A percentile compares a stretch with the other conserved stretches of the same genome.
Conservation (phyloP, 106 monocot genomes). For the Apostasia shenzhenica region DNA sequence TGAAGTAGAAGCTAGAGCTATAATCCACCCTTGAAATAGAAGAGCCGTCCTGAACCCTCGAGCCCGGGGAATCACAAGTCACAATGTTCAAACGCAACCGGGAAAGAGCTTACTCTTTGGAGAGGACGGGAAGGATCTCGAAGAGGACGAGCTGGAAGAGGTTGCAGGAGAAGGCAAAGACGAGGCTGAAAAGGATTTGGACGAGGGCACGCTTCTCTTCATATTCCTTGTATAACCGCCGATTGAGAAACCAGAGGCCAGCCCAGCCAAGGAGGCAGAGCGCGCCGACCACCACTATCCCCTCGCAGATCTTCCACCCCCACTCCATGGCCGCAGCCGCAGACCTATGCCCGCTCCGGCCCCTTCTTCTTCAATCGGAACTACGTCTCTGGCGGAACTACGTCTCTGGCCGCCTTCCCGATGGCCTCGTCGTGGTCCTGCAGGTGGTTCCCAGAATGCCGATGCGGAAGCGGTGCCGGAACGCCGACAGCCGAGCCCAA, state of each 20-base stretch:
- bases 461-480: too few relatives aligned
- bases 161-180: slow-evolving; percentile 98
- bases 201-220: slow-evolving; percentile 96
- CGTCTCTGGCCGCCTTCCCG: too few relatives aligned
- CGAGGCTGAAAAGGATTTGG: slow-evolving; percentile 91
- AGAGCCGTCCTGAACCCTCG: not conserved
- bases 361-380: too few relatives aligned
- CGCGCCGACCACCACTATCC: slow-evolving; percentile 45
- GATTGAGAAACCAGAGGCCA: slow-evolving; percentile 94
- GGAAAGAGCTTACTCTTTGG: slow-evolving; percentile 62
- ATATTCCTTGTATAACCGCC: slow-evolving; percentile 93
- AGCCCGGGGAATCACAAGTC: not conserved
- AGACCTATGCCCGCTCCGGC: not conserved
- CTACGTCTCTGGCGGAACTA: too few relatives aligned
- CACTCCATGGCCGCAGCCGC: slow-evolving; percentile 30
- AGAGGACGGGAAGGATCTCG: slow-evolving; percentile 92
- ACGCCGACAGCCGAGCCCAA: too few relatives aligned
- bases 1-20: too few relatives aligned
- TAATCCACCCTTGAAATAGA: too few relatives aligned
- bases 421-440: too few relatives aligned
- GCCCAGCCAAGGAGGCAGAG: slow-evolving; percentile 77
- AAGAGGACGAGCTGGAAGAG: slow-evolving; percentile 97
- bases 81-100: not conserved
- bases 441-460: too few relatives aligned
- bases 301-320: slow-evolving; percentile 63